These are phyloP conservation scores for Fusarium sp. DNA, from an alignment of 2,329 filamentous ascomycete species.

Conservation along the genomic window DNA sequence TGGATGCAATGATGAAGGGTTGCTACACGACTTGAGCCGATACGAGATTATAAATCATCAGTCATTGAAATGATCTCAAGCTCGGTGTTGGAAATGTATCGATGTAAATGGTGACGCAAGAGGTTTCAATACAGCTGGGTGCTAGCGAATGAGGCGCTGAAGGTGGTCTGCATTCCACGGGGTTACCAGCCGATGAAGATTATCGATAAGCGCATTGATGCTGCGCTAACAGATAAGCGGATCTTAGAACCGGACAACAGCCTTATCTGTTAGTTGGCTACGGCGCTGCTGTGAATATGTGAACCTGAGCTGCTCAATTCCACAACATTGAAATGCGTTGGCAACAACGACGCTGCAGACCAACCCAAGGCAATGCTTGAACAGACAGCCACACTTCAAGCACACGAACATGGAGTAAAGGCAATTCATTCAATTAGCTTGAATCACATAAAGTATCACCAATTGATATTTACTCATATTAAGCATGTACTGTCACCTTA, in stretches of 20 bases:
- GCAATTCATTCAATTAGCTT: background rate
- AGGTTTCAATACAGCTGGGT: background rate
- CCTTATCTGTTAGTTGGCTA: background rate
- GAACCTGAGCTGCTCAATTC: background rate
- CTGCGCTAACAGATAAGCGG: background rate
- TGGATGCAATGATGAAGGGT: slow-evolving; percentile 6
- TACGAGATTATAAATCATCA: slow-evolving; percentile 2
- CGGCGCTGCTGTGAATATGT: rapidly evolving
- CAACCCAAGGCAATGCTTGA: background rate
- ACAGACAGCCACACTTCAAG: background rate
- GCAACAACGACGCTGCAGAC: background rate
- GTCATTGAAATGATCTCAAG: background rate
- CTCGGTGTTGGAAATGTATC: background rate
- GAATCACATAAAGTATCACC: background rate
- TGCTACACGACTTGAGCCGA: background rate
- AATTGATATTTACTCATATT: background rate
- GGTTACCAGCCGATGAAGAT: background rate
- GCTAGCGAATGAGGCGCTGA: background rate
- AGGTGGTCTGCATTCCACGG: background rate
- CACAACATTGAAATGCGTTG: background rate
- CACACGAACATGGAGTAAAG: background rate
- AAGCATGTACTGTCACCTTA: background rate
- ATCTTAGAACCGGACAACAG: rapidly evolving
- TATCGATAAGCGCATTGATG: background rate
- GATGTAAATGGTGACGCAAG: slow-evolving; percentile 20